phyloP scores from a whole-genome alignment of 176 grass and related monocot species.

The Eleusine coracana region DNA sequence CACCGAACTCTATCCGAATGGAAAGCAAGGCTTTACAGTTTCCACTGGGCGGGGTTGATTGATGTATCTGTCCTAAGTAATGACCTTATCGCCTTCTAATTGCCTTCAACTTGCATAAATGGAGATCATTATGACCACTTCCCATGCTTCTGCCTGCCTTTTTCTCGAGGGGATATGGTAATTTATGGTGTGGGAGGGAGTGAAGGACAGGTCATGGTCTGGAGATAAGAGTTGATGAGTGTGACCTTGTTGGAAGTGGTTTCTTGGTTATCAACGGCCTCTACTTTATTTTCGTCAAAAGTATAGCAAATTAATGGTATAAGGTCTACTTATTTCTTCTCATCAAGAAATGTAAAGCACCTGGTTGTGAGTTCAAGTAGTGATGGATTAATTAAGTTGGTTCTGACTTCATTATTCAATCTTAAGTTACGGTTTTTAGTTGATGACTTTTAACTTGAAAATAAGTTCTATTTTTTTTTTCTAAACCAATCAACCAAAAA shows the following conservation, averaged over 20 bases:
- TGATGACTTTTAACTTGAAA: no score
- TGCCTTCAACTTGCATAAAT: conserved; percentile 15
- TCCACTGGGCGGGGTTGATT: conserved; percentile 31
- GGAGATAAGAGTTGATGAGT: conserved; percentile 33
- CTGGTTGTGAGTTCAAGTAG: background rate
- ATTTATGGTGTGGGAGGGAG: conserved; percentile 14
- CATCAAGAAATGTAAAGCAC: background rate
- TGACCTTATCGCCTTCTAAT: conserved; percentile 38
- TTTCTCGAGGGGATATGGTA: conserved; percentile 34
- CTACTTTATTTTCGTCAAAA: background rate
- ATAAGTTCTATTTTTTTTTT: no score
- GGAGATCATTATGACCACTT: conserved; percentile 38
- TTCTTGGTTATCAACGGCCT: conserved; percentile 12
- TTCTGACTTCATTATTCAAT: background rate
- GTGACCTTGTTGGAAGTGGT: conserved; percentile 28
- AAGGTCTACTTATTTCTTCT: background rate
- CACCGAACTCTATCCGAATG: conserved; percentile 43
- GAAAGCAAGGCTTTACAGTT: conserved; percentile 45
- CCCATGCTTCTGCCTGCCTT: conserved; percentile 28
- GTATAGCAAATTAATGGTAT: background rate
- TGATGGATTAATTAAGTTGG: background rate
- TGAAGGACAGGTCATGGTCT: conserved; percentile 25
- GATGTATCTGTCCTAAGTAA: conserved; percentile 5
- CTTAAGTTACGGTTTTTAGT: background rate
- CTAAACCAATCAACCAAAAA: no score